phyloP scores from a whole-genome alignment of 1,284 basidiomycete species.

The Phellopilus nigrolimitatus region DNA sequence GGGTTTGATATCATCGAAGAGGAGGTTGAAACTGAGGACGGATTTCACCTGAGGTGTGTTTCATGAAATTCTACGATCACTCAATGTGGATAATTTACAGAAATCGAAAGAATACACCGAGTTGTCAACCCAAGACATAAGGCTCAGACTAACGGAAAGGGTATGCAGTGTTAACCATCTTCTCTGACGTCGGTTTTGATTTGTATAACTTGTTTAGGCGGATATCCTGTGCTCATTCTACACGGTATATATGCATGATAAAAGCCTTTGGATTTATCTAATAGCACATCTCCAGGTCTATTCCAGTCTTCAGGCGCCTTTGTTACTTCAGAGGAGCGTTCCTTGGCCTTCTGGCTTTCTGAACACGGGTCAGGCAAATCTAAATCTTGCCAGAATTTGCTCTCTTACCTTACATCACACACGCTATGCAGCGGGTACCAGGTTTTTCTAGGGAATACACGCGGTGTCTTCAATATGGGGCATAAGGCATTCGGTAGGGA shows the following conservation, averaged over 20 bases:
- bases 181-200: background rate
- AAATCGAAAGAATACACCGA: slow-evolving; percentile 41
- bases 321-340: slow-evolving; percentile 56
- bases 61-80: too few relatives aligned
- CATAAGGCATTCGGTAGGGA: slow-evolving; percentile 41
- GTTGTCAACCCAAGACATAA: slow-evolving; percentile 43
- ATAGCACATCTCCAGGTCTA: slow-evolving; percentile 30
- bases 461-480: slow-evolving; percentile 59
- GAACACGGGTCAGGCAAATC: slow-evolving; percentile 35
- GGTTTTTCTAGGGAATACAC: slow-evolving; percentile 57
- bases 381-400: background rate
- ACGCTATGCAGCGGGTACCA: slow-evolving; percentile 43
- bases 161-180: slow-evolving; percentile 23
- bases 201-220: slow-evolving; percentile 28
- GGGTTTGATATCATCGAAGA: slow-evolving; percentile 55
- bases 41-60: slow-evolving; percentile 42
- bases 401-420: background rate
- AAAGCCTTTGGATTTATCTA: background rate
- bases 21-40: slow-evolving; percentile 53
- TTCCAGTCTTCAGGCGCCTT: slow-evolving; percentile 61
- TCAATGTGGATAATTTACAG: too few relatives aligned
- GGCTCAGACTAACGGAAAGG: slow-evolving; percentile 34
- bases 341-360: slow-evolving; percentile 58
- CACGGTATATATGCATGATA: slow-evolving; percentile 32
- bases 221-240: slow-evolving; percentile 55